Conservation (phyloP, 2,329 filamentous ascomycete species). For the Epichloe glyceriae region DNA sequence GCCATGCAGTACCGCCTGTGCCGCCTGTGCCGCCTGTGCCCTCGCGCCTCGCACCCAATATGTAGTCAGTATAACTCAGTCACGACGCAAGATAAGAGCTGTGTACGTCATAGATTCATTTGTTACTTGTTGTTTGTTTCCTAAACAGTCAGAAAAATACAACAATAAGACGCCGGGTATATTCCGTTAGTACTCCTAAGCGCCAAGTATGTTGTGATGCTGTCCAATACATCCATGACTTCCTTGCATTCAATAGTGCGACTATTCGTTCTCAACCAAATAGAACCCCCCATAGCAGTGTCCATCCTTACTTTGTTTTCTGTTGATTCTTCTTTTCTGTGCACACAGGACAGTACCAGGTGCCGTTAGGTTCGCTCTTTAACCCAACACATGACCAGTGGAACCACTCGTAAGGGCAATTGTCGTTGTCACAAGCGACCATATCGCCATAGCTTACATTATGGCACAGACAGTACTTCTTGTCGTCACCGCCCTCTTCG, state of each 20-base stretch:
- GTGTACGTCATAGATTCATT: background rate
- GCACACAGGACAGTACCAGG: conserved; percentile 55
- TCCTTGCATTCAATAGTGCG: background rate
- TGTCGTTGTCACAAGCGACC: conserved; percentile 77
- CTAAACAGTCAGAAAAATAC: background rate
- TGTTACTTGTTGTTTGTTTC: background rate
- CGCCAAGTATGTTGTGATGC: background rate
- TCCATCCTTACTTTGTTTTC: conserved; percentile 16
- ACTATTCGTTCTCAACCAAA: background rate
- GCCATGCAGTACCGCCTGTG: background rate
- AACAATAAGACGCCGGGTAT: background rate
- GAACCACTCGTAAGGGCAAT: conserved; percentile 77
- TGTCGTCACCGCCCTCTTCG: conserved; percentile 62
- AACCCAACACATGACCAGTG: conserved; percentile 66
- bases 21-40: background rate
- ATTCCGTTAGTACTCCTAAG: background rate
- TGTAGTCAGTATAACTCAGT: too few relatives aligned
- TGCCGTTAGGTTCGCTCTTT: conserved; percentile 54
- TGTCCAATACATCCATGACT: background rate
- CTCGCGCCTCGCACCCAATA: background rate
- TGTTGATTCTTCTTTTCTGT: conserved; percentile 39
- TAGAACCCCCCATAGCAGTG: background rate
- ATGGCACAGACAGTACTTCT: conserved; percentile 74
- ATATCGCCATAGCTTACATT: conserved; percentile 78
- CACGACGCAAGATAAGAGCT: too few relatives aligned